Evolutionary conservation across 1,284 basidiomycete species (phyloP), one percentile per base, ranked within the genome.

Genomic region (Austroboletus niveus): DNA sequence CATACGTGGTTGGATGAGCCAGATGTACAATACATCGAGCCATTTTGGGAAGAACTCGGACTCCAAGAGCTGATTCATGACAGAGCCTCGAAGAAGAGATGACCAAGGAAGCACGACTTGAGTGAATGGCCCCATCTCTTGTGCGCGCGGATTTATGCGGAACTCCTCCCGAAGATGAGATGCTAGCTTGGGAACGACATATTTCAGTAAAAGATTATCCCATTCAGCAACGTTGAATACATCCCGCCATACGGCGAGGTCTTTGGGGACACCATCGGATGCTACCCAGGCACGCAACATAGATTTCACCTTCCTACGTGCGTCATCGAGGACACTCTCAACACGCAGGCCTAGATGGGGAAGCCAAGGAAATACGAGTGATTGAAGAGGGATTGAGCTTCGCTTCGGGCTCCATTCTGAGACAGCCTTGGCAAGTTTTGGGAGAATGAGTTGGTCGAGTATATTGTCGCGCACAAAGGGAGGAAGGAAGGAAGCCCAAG

Each of bases 41-140:
- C 94, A 99, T 65, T 95, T 94, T 2, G 92, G 91, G 79, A 98
- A 97, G 75, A 99, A 96, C 62, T 94, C 93, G 8, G 80, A 78
- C 66, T 95, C 91, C 56, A 98, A 73, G 8, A 98, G 71, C 61
- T 93, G 89, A 2, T 84, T 79, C 57, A 95, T 78, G 54, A 94
- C 82, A 2, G 88, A 87, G 0, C 82, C 71, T 5, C 92, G 85
- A 31, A 99, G 73, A 41, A 93, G 75, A 15, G 70, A 48, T 27
- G 75, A 75, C 97, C 97, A 99, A 0, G 76, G 75, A 41, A 98
- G 73, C 11, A 94, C 86, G 7, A 62, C 54, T 45, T 76, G 76
- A n/a, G 86, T 74, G 32, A 99, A 75, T 0, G 91, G 87, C n/a
- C 75, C 76, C 83, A 96, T 86, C 62, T 92, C 82, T 70, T 99